Evolutionary conservation across 441 rosid genomes (phyloP).

Genomic region (Biscutella laevigata): DNA sequence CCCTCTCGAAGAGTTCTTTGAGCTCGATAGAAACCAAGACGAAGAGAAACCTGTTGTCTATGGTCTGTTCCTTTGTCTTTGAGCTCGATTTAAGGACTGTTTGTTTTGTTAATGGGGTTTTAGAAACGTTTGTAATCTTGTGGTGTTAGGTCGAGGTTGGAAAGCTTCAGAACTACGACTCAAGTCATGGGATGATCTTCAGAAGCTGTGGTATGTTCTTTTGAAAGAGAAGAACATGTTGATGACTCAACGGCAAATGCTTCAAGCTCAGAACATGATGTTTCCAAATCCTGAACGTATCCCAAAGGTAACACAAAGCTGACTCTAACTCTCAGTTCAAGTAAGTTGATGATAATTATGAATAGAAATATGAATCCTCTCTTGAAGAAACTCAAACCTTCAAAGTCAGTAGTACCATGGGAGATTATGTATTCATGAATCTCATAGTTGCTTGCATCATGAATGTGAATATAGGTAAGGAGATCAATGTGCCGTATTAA

Average conservation of each 20-base stretch:
- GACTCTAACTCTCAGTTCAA: neutral
- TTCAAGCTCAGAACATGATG: constrained; percentile 37
- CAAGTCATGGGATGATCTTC: constrained; percentile 90
- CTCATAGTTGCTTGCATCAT: neutral
- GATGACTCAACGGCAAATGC: constrained; percentile 92
- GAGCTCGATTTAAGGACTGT: no score
- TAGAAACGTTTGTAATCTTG: neutral
- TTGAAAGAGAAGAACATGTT: constrained; percentile 92
- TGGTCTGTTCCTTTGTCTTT: constrained; percentile 34
- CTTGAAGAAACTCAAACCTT: neutral
- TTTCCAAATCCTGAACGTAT: constrained; percentile 67
- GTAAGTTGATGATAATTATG: neutral
- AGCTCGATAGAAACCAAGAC: constrained; percentile 55
- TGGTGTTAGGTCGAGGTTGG: constrained; percentile 80
- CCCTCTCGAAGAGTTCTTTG: constrained; percentile 82
- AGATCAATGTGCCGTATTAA: constrained; percentile 87
- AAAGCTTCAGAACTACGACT: constrained; percentile 88
- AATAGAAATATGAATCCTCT: neutral
- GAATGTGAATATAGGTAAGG: constrained; percentile 44
- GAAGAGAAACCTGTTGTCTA: constrained; percentile 66
- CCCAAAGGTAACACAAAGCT: constrained; percentile 47
- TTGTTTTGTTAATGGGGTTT: constrained; percentile 6
- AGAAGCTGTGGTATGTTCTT: constrained; percentile 87
- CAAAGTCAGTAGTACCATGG: neutral
- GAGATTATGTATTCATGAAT: neutral